phyloP scores from a whole-genome alignment of 2,329 filamentous ascomycete genomes.

The Alternaria arbusti region DNA sequence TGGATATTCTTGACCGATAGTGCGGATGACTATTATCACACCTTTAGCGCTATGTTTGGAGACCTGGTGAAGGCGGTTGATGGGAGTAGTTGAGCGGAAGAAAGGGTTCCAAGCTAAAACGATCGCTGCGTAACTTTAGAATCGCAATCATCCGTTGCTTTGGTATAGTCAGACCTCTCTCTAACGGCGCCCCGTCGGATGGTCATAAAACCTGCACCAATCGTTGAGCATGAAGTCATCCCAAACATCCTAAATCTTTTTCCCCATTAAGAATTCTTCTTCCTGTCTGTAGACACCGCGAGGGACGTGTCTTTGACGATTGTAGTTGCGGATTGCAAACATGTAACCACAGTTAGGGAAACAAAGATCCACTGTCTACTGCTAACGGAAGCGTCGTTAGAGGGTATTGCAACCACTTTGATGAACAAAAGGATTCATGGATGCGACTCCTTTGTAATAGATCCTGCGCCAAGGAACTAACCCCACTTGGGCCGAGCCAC shows the following conservation, averaged over 20 bases:
- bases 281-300: not conserved
- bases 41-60: constrained; percentile 32
- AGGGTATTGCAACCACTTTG: not conserved
- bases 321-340: not conserved
- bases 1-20: constrained; percentile 40
- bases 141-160: no score
- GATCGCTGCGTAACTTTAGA: no score
- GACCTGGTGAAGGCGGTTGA: constrained; percentile 27
- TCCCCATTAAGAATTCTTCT: no score
- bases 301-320: not conserved
- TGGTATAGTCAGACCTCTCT: no score
- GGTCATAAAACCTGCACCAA: no score
- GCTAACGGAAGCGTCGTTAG: not conserved
- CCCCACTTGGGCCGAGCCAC: not conserved
- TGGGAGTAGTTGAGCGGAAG: not conserved
- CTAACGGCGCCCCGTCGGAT: no score
- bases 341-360: not conserved
- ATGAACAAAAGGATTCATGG: not conserved
- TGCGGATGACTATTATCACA: constrained; percentile 38
- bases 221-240: not conserved
- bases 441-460: not conserved
- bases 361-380: not conserved
- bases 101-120: no score
- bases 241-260: not conserved
- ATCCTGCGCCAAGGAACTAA: not conserved